These are phyloP conservation scores for Plasmodium billcollinsi DNA, from an alignment of 169 alveolate genomes.

Conservation along the genomic window DNA sequence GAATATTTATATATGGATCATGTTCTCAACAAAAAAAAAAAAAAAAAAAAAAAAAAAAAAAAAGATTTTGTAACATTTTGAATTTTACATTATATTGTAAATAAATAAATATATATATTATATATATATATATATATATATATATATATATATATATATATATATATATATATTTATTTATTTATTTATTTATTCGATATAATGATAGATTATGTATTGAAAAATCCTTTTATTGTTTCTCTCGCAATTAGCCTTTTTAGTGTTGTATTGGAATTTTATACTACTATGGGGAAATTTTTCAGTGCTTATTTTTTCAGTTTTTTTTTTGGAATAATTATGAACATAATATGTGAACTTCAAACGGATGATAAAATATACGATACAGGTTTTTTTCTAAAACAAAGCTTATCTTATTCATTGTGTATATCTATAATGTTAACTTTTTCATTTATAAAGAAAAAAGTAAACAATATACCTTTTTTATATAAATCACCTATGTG, in stretches of 20 bases:
- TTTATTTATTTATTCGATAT: neutral
- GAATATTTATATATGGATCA: too few relatives aligned
- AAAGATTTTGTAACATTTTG: too few relatives aligned
- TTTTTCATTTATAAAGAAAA: conserved; percentile 37
- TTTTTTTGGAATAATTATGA: conserved; percentile 30
- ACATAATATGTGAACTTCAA: conserved; percentile 35
- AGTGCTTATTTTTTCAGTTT: conserved; percentile 30
- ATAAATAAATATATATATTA: too few relatives aligned
- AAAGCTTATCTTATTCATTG: conserved; percentile 31
- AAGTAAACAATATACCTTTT: neutral
- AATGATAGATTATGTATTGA: conserved; percentile 8
- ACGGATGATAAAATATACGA: conserved; percentile 9
- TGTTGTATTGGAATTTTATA: conserved; percentile 21
- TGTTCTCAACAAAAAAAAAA: too few relatives aligned
- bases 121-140: neutral
- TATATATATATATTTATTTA: neutral
- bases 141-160: neutral
- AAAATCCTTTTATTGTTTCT: conserved; percentile 13
- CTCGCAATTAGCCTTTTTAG: conserved; percentile 17
- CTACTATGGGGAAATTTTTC: neutral
- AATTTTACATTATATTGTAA: too few relatives aligned
- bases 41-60: too few relatives aligned
- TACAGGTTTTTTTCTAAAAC: conserved; percentile 21
- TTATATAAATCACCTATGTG: neutral
- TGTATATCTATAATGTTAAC: conserved; percentile 62